These are phyloP conservation scores for Epichloe hybrida DNA, from an alignment of 2,329 filamentous ascomycete species.

Conservation along the genomic window DNA sequence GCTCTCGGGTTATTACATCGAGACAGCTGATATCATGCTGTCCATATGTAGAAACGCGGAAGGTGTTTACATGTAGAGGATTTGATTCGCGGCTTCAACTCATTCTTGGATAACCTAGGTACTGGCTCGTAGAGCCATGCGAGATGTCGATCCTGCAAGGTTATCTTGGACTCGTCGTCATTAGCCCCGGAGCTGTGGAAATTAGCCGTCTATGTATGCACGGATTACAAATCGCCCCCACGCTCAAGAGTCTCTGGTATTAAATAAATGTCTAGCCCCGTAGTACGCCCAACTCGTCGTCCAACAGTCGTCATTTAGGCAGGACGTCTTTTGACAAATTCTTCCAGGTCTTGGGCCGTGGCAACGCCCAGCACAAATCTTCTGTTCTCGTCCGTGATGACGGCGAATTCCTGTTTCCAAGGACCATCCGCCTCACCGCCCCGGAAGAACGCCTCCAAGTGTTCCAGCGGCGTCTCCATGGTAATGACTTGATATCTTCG, in stretches of 20 bases:
- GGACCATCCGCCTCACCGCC: conserved; percentile 44
- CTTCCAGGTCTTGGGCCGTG: conserved; percentile 73
- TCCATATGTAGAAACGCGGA: too few relatives aligned
- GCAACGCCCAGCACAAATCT: conserved; percentile 91
- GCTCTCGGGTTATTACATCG: too few relatives aligned
- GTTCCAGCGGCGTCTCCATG: conserved; percentile 83
- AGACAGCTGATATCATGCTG: too few relatives aligned
- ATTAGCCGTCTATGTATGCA: background rate
- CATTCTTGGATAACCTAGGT: too few relatives aligned
- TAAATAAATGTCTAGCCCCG: background rate
- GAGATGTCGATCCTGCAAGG: too few relatives aligned
- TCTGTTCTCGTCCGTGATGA: conserved; percentile 79
- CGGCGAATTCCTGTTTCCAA: conserved; percentile 68
- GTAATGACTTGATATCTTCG: conserved; percentile 79
- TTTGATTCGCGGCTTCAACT: too few relatives aligned
- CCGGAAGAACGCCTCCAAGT: conserved; percentile 82
- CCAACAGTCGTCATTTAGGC: conserved; percentile 21
- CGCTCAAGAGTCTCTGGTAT: background rate
- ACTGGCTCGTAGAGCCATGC: too few relatives aligned
- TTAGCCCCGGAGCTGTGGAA: background rate
- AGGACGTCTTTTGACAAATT: conserved; percentile 90
- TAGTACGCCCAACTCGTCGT: background rate
- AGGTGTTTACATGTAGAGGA: too few relatives aligned
- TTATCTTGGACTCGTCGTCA: too few relatives aligned
- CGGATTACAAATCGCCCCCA: background rate